Evolutionary conservation across 2,329 filamentous ascomycete species (phyloP), one percentile per base, ranked within the genome.

Genomic region (Sporothrix dimorphospora): DNA sequence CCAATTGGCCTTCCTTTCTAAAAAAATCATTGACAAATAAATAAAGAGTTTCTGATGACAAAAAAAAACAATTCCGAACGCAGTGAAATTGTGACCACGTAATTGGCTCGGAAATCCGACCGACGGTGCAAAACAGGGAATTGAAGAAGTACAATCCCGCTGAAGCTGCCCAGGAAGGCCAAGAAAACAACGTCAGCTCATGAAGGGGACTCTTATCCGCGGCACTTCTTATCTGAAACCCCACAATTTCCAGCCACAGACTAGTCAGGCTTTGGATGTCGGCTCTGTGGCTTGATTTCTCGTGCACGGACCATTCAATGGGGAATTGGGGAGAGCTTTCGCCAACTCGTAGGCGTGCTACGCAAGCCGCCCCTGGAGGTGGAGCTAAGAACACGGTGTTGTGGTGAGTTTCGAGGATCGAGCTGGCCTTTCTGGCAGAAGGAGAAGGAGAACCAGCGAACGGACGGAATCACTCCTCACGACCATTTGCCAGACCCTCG

Each of bases 351-450:
- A 24, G 38, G 71, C 40, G 57, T 65, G 55, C 45, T 70, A 76
- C 77, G 75, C 77, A 75, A 76, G 75, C 76, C 74, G 73, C 30
- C 66, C 66, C 65, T 51, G 27, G 27, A 51, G 42, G 27, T 75
- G 74, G 74, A 73, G 74, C 72, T 75, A 72, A 73, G 75, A 77
- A 78, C 78, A 78, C 78, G 77, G 78, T 77, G 77, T 78, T 77
- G 77, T 77, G 73, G 74, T 78, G 49, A 63, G 70, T 72, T 49
- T 66, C 63, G 42, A 66, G 42, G 7, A 53, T 73, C 70, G 68
- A 69, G 61, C 61, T 71, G 73, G 45, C 27, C 49, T 63, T 57
- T 65, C 49, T 51, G 42, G 49, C 69, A 51, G 24, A 40, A 14
- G 16, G 9, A 47, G 21, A 24, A 67, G 40, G 14, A 30, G 9